Conservation (phyloP, 257 asterid species). For the Solanum sejunctum region DNA sequence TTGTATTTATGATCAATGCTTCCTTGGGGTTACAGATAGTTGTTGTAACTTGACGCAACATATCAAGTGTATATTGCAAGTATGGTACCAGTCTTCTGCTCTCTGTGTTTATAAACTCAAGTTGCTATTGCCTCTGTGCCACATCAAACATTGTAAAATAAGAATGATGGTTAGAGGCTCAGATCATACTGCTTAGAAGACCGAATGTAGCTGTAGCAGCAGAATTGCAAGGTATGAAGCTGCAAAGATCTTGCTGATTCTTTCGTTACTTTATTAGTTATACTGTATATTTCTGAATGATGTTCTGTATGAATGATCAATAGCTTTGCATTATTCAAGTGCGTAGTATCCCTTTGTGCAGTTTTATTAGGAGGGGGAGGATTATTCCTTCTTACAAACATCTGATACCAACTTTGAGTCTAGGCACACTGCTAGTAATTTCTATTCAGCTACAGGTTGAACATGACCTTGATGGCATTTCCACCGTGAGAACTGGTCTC, state of each 20-base stretch:
- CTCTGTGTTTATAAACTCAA: neutral
- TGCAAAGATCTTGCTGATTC: neutral
- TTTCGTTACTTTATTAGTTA: neutral
- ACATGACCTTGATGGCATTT: conserved; percentile 83
- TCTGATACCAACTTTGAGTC: neutral
- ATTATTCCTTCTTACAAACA: neutral
- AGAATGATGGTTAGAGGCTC: neutral
- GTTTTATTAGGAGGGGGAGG: neutral
- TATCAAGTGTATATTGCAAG: neutral
- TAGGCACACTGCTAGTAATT: neutral
- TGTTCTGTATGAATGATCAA: neutral
- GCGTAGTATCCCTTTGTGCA: neutral
- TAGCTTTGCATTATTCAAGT: neutral
- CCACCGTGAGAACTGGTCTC: conserved; percentile 77
- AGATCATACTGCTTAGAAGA: neutral
- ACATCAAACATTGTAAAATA: neutral
- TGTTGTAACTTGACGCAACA: neutral
- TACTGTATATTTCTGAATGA: neutral
- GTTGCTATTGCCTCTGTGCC: neutral
- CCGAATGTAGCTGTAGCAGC: neutral
- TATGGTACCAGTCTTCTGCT: neutral
- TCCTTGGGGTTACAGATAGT: neutral
- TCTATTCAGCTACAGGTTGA: conserved; percentile 30
- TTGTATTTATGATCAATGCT: neutral
- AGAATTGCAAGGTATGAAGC: neutral